These are phyloP conservation scores for Leccinum imitatum DNA, from an alignment of 768 basidiomycete genomes.

Conservation along the genomic window DNA sequence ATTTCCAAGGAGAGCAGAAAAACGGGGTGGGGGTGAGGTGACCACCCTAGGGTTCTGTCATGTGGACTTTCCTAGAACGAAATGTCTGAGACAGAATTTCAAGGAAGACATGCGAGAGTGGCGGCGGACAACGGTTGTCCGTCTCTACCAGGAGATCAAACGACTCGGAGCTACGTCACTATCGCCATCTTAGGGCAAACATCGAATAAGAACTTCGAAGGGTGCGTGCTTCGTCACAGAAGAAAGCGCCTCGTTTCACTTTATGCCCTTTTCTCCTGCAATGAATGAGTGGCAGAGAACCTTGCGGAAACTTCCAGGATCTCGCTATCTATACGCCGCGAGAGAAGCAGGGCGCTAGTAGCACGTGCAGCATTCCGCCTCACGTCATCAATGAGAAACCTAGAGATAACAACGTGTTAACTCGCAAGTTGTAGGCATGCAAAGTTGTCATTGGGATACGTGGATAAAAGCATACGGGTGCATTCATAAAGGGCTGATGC, in stretches of 20 bases:
- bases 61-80: slow-evolving; percentile 1
- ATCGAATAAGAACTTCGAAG: background rate
- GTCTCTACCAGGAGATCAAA: background rate
- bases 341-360: background rate
- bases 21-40: slow-evolving; percentile 4
- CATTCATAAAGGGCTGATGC: slow-evolving; percentile 23
- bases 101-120: background rate
- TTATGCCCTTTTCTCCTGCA: slow-evolving; percentile 2
- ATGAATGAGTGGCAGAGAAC: slow-evolving; percentile 3
- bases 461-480: slow-evolving; percentile 22
- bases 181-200: background rate
- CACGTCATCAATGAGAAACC: background rate
- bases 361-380: background rate
- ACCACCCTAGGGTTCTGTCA: background rate
- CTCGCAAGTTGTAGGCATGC: slow-evolving; percentile 5
- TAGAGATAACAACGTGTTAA: slow-evolving; percentile 7
- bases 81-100: background rate
- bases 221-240: background rate
- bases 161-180: background rate
- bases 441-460: slow-evolving; percentile 19
- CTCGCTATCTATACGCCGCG: background rate
- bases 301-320: slow-evolving; percentile 17
- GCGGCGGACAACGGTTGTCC: background rate
- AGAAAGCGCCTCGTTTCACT: background rate
- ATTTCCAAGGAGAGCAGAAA: background rate